Evolutionary conservation across 2,329 filamentous ascomycete genomes (phyloP).

Genomic region (Neofusicoccum kwambonambiense): DNA sequence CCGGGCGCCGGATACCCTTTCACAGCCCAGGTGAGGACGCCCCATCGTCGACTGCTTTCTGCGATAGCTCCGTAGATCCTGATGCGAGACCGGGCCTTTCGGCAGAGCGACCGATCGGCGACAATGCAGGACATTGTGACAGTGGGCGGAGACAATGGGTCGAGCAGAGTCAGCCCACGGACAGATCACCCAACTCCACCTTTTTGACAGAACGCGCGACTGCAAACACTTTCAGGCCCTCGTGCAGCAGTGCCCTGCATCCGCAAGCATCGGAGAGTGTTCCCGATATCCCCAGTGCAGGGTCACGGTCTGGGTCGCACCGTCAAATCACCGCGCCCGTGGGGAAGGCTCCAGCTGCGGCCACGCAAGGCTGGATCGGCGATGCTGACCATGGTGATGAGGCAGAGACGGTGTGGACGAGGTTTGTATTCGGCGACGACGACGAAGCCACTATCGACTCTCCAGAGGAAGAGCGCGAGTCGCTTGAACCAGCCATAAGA

Average conservation of each 20-base stretch:
- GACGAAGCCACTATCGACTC: background rate
- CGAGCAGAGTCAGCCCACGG: background rate
- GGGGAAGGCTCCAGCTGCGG: background rate
- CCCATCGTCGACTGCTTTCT: background rate
- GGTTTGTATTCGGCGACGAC: slow-evolving; percentile 32
- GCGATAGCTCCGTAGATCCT: slow-evolving; percentile 5
- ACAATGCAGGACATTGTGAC: background rate
- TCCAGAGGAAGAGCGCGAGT: background rate
- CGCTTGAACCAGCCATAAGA: slow-evolving; percentile 11
- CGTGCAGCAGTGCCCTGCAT: slow-evolving; percentile 5
- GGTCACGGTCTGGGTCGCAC: background rate
- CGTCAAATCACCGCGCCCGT: background rate
- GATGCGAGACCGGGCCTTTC: background rate
- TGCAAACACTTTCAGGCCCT: background rate
- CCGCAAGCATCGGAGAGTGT: slow-evolving; percentile 1
- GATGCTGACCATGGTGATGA: slow-evolving; percentile 14
- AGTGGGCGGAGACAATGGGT: background rate
- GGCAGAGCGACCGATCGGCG: slow-evolving; percentile 10
- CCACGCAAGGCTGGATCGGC: slow-evolving; percentile 11
- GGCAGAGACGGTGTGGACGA: slow-evolving; percentile 33
- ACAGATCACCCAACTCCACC: background rate
- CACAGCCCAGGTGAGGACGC: background rate
- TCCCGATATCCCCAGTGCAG: background rate
- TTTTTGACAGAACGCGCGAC: background rate
- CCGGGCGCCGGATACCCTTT: background rate